Evolutionary conservation across 2,329 filamentous ascomycete species (phyloP), one percentile per base, ranked within the genome.

Genomic region (Alternaria brassicicola): DNA sequence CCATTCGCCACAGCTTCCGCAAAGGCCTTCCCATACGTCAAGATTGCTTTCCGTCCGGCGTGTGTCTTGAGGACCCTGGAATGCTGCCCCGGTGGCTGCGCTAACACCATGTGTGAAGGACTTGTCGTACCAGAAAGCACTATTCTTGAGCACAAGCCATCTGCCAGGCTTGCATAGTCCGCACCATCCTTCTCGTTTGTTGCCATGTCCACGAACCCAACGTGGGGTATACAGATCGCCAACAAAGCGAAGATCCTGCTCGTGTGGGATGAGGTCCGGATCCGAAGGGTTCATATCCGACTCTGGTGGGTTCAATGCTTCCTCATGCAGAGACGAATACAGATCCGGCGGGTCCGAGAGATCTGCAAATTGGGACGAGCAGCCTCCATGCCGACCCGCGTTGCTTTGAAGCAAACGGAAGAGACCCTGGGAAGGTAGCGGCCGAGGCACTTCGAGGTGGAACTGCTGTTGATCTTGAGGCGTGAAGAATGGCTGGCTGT

Each of bases 71-170:
- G 92, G 92, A 66, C 90, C 88, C 73, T 91, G 88, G 79, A 95
- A 94, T 3, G 89, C 86, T 62, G 85, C 88, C 23, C 92, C 91
- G 0, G 91, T 94, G 4, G 90, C 89, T 26, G 90, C 91, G 72
- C 89, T 92, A 75, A 96, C 92, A 48, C 92, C 92, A 72, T 96
- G 92, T 2, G 90, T 92, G 76, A 95, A 96, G 56, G 89, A 91
- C 82, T 95, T 94, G 80, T 96, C 92, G 77, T 96, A 96, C 92
- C 92, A 96, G 76, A 92, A 96, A 6, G 92, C 92, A 54, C 90
- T 93, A 79, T 96, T 95, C 81, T 95, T 96, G 58, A 96, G 82
- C 15, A 93, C 91, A 52, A 94, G 85, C 92, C 92, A 96, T 48
- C 91, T 84, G 3, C 91, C 91, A 2, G 91, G 89, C 75, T 93